These are phyloP conservation scores for Wallacemonas sp. DNA, from an alignment of 208 protist species.

Conservation along the genomic window DNA sequence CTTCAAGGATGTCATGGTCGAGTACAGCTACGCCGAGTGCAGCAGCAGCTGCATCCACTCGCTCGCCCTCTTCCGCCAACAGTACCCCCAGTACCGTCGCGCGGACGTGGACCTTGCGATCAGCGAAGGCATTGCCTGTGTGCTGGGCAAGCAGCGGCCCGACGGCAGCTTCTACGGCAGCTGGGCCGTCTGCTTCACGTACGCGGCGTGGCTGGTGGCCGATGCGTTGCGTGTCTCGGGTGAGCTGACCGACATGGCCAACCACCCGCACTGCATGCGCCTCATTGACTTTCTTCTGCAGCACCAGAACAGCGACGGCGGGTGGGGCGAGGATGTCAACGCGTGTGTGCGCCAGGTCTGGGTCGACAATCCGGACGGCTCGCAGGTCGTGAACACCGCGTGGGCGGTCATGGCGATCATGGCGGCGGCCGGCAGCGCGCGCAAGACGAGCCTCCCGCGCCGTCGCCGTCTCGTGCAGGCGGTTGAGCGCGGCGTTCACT, in stretches of 20 bases:
- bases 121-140: constrained; percentile 82
- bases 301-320: constrained; percentile 92
- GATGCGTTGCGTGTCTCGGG: constrained; percentile 87
- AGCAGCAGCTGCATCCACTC: constrained; percentile 95
- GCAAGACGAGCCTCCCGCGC: constrained; percentile 26
- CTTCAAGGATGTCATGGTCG: constrained; percentile 98
- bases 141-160: constrained; percentile 86
- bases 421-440: constrained; percentile 57
- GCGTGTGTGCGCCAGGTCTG: constrained; percentile 90
- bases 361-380: constrained; percentile 81
- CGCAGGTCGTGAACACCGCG: constrained; percentile 96
- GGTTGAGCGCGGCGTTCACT: constrained; percentile 82
- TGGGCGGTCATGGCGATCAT: constrained; percentile 97
- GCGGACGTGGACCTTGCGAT: constrained; percentile 91
- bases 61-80: constrained; percentile 88
- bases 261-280: constrained; percentile 72
- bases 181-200: constrained; percentile 98
- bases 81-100: constrained; percentile 88
- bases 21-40: constrained; percentile 97
- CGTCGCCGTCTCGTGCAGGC: constrained; percentile 43
- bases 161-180: constrained; percentile 93
- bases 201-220: constrained; percentile 96
- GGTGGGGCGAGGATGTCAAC: constrained; percentile 96
- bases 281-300: constrained; percentile 91
- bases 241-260: constrained; percentile 74